These are phyloP conservation scores for Chlamydomonas eustigma DNA, from an alignment of 139 green algal genomes.

Conservation along the genomic window DNA sequence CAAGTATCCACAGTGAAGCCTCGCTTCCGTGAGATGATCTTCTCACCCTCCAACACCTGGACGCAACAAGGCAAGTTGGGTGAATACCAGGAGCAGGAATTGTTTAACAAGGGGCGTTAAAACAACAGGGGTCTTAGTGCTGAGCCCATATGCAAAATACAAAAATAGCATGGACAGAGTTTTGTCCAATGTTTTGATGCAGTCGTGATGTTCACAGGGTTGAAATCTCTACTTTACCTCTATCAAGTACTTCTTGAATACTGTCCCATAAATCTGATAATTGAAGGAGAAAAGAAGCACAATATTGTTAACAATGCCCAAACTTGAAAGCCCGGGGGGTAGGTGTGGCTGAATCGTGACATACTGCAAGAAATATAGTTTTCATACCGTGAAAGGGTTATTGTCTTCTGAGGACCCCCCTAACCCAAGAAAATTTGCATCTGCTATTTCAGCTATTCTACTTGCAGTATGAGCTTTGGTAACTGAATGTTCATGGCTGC, in stretches of 20 bases:
- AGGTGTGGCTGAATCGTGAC: background rate
- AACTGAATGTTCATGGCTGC: background rate
- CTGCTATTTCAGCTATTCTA: background rate
- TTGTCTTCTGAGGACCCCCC: background rate
- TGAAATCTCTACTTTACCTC: conserved; percentile 13
- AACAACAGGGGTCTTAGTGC: background rate
- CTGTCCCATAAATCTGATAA: background rate
- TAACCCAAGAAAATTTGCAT: background rate
- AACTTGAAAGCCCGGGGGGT: too few relatives aligned
- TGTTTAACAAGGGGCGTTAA: background rate
- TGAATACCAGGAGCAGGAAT: background rate
- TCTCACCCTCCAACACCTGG: conserved; percentile 42
- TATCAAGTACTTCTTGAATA: conserved; percentile 40
- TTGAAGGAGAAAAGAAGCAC: background rate
- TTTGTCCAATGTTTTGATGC: background rate
- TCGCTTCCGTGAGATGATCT: conserved; percentile 32
- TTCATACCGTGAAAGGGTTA: background rate
- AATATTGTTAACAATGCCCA: background rate
- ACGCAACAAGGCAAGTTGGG: background rate
- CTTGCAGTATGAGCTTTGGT: background rate
- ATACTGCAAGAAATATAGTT: background rate
- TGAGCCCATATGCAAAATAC: background rate
- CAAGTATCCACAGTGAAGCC: conserved; percentile 47
- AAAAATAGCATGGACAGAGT: background rate
- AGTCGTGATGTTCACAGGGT: background rate